These are phyloP conservation scores for Sporothrix inflata DNA, from an alignment of 2,329 filamentous ascomycete species.

Conservation along the genomic window DNA sequence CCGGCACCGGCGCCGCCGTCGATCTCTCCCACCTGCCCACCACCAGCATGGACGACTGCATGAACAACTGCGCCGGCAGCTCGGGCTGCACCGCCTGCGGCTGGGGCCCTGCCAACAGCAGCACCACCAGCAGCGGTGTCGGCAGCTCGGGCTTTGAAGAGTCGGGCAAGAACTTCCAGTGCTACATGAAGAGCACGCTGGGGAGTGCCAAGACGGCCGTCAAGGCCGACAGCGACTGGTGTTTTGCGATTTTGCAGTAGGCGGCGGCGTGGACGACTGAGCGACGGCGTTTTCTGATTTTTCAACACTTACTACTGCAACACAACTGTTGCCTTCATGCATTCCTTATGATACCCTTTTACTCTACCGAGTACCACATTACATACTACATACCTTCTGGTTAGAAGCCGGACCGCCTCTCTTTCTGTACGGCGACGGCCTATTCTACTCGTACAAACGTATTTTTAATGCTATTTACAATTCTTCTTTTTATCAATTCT, in stretches of 20 bases:
- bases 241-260: conserved; percentile 43
- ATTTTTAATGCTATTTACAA: conserved; percentile 1
- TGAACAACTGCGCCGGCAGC: conserved; percentile 45
- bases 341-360: conserved; percentile 24
- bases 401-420: background rate
- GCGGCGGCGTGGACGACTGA: background rate
- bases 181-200: conserved; percentile 46
- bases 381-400: background rate
- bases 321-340: conserved; percentile 1
- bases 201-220: conserved; percentile 36
- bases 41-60: conserved; percentile 45
- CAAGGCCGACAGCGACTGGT: conserved; percentile 41
- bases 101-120: conserved; percentile 42
- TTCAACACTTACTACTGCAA: background rate
- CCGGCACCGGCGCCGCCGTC: conserved; percentile 41
- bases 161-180: conserved; percentile 40
- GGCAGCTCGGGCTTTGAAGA: conserved; percentile 33
- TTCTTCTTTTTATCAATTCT: too few species aligned
- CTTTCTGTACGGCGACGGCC: background rate
- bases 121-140: conserved; percentile 33
- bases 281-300: background rate
- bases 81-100: conserved; percentile 43
- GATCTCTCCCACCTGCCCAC: conserved; percentile 40
- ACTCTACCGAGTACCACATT: background rate
- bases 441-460: background rate